Evolutionary conservation across 768 basidiomycete genomes (phyloP).

Genomic region (Boletus rufocinnamomeus): DNA sequence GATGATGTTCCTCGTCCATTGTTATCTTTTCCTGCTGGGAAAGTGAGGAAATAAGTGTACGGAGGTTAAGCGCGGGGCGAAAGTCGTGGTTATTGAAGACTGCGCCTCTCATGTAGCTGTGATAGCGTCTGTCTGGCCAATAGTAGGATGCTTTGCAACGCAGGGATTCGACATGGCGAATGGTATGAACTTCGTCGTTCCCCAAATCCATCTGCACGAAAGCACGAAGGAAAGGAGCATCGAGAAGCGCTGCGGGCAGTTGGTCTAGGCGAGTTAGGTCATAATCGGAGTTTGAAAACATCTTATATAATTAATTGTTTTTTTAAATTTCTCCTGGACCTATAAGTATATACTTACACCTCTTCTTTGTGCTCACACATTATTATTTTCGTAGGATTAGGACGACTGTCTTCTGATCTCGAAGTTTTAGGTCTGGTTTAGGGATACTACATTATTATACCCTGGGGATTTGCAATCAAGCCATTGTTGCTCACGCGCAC

Average conservation of each 20-base stretch:
- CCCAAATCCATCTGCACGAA: constrained; percentile 6
- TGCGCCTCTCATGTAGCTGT: constrained; percentile 4
- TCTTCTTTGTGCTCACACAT: too few species aligned
- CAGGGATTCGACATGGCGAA: constrained; percentile 33
- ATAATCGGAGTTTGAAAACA: too few species aligned
- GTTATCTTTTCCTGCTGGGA: background rate
- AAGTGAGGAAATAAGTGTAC: constrained; percentile 26
- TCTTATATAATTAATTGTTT: too few species aligned
- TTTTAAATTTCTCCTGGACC: too few species aligned
- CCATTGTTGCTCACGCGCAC: too few species aligned
- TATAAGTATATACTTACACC: too few species aligned
- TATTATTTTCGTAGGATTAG: too few species aligned
- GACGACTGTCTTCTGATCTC: too few species aligned
- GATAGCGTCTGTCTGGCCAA: constrained; percentile 24
- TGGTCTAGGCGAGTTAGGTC: too few species aligned
- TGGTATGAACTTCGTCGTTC: constrained; percentile 9
- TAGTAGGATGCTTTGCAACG: constrained; percentile 27
- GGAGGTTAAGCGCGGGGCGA: constrained; percentile 35
- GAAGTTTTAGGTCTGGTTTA: too few species aligned
- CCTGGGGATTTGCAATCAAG: background rate
- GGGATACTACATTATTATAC: too few species aligned
- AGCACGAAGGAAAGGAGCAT: constrained; percentile 6
- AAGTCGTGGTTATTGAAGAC: constrained; percentile 16
- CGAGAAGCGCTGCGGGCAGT: background rate
- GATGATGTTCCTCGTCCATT: background rate